Evolutionary conservation across 2,329 filamentous ascomycete genomes (phyloP).

Genomic region (Ascocoryne sarcoides): DNA sequence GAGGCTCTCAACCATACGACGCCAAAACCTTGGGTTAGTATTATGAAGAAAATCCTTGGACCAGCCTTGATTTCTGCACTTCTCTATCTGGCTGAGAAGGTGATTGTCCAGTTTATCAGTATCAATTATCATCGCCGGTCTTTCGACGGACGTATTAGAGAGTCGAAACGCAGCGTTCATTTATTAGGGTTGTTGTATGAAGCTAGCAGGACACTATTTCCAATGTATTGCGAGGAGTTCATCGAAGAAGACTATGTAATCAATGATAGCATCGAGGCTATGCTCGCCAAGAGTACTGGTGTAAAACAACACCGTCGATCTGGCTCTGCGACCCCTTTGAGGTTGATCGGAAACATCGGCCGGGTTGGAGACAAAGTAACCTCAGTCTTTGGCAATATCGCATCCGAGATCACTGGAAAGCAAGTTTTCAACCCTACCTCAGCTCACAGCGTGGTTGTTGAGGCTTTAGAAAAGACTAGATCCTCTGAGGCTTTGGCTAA

Average conservation of each 20-base stretch:
- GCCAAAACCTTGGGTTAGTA: conserved; percentile 40
- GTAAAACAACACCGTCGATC: conserved; percentile 34
- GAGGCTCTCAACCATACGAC: conserved; percentile 13
- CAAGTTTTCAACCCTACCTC: conserved; percentile 90
- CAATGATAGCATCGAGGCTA: conserved; percentile 69
- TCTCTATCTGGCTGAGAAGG: conserved; percentile 67
- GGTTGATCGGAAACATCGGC: conserved; percentile 63
- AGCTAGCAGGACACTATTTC: conserved; percentile 79
- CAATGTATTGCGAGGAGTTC: conserved; percentile 87
- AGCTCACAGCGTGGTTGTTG: conserved; percentile 79
- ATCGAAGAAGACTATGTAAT: conserved; percentile 87
- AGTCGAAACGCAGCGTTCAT: conserved; percentile 78
- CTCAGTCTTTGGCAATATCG: conserved; percentile 84
- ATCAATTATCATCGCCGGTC: conserved; percentile 81
- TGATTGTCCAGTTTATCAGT: conserved; percentile 73
- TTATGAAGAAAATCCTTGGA: conserved; percentile 55
- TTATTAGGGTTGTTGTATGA: conserved; percentile 83
- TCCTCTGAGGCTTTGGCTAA: conserved; percentile 89
- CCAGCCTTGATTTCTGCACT: conserved; percentile 60
- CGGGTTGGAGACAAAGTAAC: conserved; percentile 89
- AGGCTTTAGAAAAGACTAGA: conserved; percentile 75
- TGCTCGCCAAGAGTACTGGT: conserved; percentile 48
- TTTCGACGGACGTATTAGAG: conserved; percentile 74
- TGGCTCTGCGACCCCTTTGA: conserved; percentile 68
- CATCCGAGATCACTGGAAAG: conserved; percentile 90